Evolutionary conservation across 202 grass and related monocot species (phyloP), one percentile per base, ranked within the genome.

Genomic region (Dendrocalamus latiflorus): DNA sequence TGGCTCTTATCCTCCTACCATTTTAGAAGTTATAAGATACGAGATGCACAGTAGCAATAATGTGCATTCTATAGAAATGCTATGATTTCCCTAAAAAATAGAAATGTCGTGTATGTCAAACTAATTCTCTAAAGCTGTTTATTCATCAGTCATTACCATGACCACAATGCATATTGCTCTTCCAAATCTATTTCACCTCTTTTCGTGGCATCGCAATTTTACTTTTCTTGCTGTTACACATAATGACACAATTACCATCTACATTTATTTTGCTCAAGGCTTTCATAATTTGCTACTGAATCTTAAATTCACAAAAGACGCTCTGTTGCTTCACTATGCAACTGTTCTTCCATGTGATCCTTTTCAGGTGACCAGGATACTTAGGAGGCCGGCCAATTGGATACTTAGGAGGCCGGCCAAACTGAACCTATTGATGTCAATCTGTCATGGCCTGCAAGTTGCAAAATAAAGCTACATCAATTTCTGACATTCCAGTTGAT

Each of bases 351-450:
- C 38, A 34, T 76, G 12, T 65, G 38, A 30, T 77, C 30, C 17
- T 86, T 86, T 68, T 34, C 68, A 86, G 81, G 83, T 78, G 21
- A 86, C 6, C 21, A 28, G 12, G 38, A 72, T 82, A 56, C 49
- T 60, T 86, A 47, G 47, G 47, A 49, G 21, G 78, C 57, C 18
- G 71, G 30, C 8, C 1, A 34, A 81, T n/a, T n/a, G 12, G 38
- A 72, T 82, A 56, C 49, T 60, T 86, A 47, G 47, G 47, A 49
- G 21, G 78, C 57, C 18, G 71, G 30, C 8, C 1, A 34, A 81
- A 72, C 57, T 36, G 38, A 77, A 78, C 34, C 42, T 60, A 57
- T 65, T 66, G 67, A 78, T 61, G 41, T n/a, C n/a, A n/a, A n/a
- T n/a, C n/a, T n/a, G n/a, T 36, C 79, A 83, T 83, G 2, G 10